These are phyloP conservation scores for Fusarium anguioides DNA, from an alignment of 2,329 filamentous ascomycete genomes.

Conservation along the genomic window DNA sequence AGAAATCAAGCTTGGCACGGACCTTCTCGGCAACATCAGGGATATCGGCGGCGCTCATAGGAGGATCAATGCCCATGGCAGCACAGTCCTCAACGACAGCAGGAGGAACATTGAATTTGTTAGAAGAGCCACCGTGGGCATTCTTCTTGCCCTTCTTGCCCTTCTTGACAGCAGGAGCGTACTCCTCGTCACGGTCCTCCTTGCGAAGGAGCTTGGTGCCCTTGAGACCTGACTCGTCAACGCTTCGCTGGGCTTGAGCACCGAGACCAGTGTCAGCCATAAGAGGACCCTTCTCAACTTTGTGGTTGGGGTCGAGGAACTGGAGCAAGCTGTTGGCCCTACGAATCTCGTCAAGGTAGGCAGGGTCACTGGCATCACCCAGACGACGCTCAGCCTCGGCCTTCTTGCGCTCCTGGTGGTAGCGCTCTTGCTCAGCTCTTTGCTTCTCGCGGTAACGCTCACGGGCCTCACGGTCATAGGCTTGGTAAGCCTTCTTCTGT, in stretches of 20 bases:
- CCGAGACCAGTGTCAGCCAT: constrained; percentile 77
- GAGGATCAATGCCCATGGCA: constrained; percentile 86
- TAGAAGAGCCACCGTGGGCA: constrained; percentile 61
- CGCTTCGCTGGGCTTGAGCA: constrained; percentile 82
- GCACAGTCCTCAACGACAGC: constrained; percentile 91
- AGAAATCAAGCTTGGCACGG: constrained; percentile 88
- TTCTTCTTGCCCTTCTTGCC: constrained; percentile 86
- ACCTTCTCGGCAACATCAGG: constrained; percentile 86
- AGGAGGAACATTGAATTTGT: constrained; percentile 83
- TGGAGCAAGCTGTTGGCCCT: constrained; percentile 87
- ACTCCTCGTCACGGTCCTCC: constrained; percentile 88
- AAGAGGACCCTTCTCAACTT: constrained; percentile 73
- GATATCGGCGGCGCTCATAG: constrained; percentile 86
- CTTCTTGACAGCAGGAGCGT: constrained; percentile 82
- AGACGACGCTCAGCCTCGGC: constrained; percentile 81
- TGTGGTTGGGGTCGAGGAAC: constrained; percentile 84
- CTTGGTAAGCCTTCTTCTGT: constrained; percentile 82
- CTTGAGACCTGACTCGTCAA: constrained; percentile 86
- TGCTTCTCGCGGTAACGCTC: constrained; percentile 80
- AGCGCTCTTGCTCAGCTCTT: constrained; percentile 81
- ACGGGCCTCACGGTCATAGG: constrained; percentile 86
- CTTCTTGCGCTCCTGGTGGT: constrained; percentile 77
- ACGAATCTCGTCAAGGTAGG: constrained; percentile 93
- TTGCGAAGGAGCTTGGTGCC: constrained; percentile 86
- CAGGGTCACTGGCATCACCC: constrained; percentile 83